phyloP scores from a whole-genome alignment of 108 stramenopile genomes.

The Nitzschia sp. region DNA sequence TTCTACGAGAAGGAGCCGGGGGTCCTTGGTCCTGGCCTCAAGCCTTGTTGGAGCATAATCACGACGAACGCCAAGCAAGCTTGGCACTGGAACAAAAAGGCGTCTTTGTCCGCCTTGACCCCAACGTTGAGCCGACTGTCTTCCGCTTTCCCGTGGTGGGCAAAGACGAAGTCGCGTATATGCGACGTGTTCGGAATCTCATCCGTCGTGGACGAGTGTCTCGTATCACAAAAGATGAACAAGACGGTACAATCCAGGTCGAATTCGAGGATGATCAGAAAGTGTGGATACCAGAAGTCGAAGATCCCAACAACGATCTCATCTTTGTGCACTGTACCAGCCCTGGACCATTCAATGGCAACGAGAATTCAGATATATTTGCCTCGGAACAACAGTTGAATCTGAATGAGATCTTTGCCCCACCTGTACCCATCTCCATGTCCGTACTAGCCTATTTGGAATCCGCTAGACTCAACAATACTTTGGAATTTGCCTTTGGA shows the following conservation, averaged over 20 bases:
- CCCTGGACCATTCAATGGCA: slow-evolving; percentile 33
- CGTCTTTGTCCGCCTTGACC: slow-evolving; percentile 20
- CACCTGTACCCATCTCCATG: slow-evolving; percentile 33
- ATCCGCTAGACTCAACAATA: slow-evolving; percentile 8
- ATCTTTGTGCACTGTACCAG: slow-evolving; percentile 39
- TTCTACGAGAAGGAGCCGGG: neutral
- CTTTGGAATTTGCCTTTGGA: slow-evolving; percentile 23
- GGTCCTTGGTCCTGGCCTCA: slow-evolving; percentile 15
- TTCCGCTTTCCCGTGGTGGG: slow-evolving; percentile 24
- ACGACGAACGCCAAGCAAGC: slow-evolving; percentile 4
- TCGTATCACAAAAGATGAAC: neutral
- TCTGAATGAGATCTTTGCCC: slow-evolving; percentile 19
- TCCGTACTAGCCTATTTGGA: slow-evolving; percentile 21
- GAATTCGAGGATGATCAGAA: neutral
- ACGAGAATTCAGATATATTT: slow-evolving; percentile 12
- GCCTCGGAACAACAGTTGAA: slow-evolving; percentile 12
- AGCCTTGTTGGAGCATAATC: slow-evolving; percentile 3
- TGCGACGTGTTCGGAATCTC: slow-evolving; percentile 14
- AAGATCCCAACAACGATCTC: neutral
- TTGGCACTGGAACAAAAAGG: slow-evolving; percentile 20
- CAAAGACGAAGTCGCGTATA: slow-evolving; percentile 19
- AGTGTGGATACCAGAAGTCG: neutral
- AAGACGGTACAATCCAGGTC: neutral
- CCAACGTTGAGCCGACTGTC: slow-evolving; percentile 10
- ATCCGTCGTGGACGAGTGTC: slow-evolving; percentile 29